A percentile compares a stretch with the other conserved stretches of the same genome.
These are phyloP conservation scores for Ophiosphaerella herpotricha DNA, from an alignment of 2,329 filamentous ascomycete genomes.

Conservation along the genomic window DNA sequence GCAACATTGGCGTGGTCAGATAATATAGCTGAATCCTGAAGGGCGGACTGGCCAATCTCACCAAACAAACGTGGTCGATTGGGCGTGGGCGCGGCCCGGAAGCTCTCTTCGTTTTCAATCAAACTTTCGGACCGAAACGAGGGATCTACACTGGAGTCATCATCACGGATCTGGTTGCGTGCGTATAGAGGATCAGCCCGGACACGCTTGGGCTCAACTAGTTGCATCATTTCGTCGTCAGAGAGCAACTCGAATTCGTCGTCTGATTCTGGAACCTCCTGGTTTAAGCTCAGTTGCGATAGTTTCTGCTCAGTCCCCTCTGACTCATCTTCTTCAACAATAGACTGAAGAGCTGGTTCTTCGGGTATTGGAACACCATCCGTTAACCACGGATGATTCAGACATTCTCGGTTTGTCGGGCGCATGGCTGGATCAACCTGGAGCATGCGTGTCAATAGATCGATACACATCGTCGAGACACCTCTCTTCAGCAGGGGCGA, in stretches of 20 bases:
- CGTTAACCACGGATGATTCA: conserved; percentile 75
- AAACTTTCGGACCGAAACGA: conserved; percentile 42
- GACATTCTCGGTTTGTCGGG: conserved; percentile 72
- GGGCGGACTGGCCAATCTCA: conserved; percentile 61
- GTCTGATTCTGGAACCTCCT: conserved; percentile 32
- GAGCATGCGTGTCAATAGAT: conserved; percentile 79
- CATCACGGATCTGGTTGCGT: conserved; percentile 45
- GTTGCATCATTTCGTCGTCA: conserved; percentile 42
- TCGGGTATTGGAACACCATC: conserved; percentile 49
- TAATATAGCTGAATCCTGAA: conserved; percentile 58
- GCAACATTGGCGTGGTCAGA: conserved; percentile 35
- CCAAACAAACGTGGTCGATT: conserved; percentile 59
- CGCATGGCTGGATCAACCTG: conserved; percentile 78
- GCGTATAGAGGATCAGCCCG: conserved; percentile 47
- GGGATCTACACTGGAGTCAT: conserved; percentile 45
- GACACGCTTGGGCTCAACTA: conserved; percentile 50
- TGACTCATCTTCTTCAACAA: conserved; percentile 63
- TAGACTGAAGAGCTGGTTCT: conserved; percentile 44
- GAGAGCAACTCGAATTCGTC: conserved; percentile 34
- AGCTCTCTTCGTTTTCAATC: conserved; percentile 35
- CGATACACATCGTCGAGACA: conserved; percentile 70
- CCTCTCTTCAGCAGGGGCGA: conserved; percentile 62
- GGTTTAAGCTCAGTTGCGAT: conserved; percentile 59
- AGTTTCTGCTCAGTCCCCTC: conserved; percentile 53
- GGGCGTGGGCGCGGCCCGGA: conserved; percentile 29